A percentile compares a stretch with the other conserved stretches of the same genome.
Conservation (phyloP, 2,329 filamentous ascomycete species). For the Botrytis paeoniae region DNA sequence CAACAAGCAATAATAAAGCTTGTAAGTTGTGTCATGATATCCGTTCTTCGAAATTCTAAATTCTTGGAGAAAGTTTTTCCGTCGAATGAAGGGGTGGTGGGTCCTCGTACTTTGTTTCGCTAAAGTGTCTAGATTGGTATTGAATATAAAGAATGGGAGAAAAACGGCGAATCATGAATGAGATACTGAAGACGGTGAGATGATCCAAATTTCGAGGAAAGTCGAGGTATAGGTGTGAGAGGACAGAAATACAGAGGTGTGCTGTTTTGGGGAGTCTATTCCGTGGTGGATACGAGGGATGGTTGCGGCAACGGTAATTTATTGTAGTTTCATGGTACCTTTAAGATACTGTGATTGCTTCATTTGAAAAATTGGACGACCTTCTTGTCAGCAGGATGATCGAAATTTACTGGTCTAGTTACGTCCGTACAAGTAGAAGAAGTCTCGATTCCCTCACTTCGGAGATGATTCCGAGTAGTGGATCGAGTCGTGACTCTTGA, state of each 20-base stretch:
- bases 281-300: neutral
- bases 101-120: conserved; percentile 2
- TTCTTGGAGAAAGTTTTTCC: conserved; percentile 4
- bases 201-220: conserved; percentile 4
- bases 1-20: conserved; percentile 1
- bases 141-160: neutral
- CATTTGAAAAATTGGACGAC: neutral
- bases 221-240: neutral
- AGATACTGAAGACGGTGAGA: neutral
- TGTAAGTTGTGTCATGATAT: neutral
- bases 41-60: neutral
- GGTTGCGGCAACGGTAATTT: neutral
- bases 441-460: neutral
- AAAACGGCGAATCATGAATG: neutral
- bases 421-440: neutral
- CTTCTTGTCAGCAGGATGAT: neutral
- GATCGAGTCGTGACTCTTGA: neutral
- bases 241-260: neutral
- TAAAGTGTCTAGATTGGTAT: conserved; percentile 9
- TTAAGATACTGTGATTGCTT: neutral
- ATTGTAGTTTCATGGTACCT: neutral
- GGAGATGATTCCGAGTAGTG: conserved; percentile 4
- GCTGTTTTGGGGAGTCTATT: neutral
- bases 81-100: conserved; percentile 1
- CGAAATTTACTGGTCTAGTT: neutral